Evolutionary conservation across 176 grass and related monocot genomes (phyloP).

Genomic region (Cenchrus fungigraminus): DNA sequence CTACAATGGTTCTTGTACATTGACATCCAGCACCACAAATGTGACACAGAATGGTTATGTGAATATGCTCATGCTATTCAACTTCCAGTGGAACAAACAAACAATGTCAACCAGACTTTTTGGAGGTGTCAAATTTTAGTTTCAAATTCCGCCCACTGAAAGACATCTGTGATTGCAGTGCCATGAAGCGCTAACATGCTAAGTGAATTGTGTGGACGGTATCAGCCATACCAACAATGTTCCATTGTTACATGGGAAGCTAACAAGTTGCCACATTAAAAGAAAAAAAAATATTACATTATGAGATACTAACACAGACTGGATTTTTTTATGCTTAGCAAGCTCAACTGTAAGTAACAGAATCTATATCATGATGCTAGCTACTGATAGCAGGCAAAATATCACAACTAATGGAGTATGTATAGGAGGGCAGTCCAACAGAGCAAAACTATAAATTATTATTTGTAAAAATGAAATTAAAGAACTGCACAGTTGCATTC

Average conservation of each 20-base stretch:
- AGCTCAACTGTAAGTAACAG: background rate
- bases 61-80: background rate
- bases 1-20: background rate
- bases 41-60: background rate
- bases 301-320: conserved; percentile 3
- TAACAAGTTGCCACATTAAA: conserved; percentile 1
- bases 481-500: background rate
- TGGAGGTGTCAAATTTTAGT: background rate
- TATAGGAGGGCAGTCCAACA: conserved; percentile 11
- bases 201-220: background rate
- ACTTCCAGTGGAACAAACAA: background rate
- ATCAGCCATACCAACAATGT: background rate
- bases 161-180: background rate
- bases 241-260: background rate
- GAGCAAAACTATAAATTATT: background rate
- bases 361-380: background rate
- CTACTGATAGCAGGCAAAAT: background rate
- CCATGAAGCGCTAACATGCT: background rate
- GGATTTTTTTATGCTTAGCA: background rate
- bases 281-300: background rate
- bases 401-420: conserved; percentile 19
- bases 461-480: background rate
- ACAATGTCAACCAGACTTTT: conserved; percentile 5
- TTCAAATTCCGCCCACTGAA: background rate
- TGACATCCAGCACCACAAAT: background rate